Conservation (phyloP, 306 rosid species). For the Oxytropis ochrocephala region DNA sequence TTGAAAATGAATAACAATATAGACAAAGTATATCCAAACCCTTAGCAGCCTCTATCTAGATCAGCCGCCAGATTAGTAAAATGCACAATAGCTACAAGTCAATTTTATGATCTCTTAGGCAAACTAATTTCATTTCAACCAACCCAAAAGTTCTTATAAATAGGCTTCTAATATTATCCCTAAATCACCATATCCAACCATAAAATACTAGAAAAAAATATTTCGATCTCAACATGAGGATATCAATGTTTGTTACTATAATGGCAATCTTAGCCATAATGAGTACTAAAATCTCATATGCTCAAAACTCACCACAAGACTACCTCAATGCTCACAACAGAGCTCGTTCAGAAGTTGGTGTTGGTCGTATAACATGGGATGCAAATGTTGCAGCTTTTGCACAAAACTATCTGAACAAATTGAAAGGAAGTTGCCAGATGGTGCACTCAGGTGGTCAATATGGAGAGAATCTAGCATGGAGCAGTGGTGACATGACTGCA, state of each 20-base stretch:
- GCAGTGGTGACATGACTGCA: conserved; percentile 9
- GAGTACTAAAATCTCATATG: background rate
- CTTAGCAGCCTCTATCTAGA: background rate
- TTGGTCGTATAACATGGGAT: conserved; percentile 24
- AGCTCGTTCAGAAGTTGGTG: conserved; percentile 34
- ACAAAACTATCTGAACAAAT: conserved; percentile 18
- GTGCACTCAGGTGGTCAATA: conserved; percentile 36
- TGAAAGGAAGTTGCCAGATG: background rate
- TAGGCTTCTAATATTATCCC: background rate
- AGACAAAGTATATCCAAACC: background rate
- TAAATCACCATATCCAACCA: background rate
- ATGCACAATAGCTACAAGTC: background rate
- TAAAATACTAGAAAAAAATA: background rate
- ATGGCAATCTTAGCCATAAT: background rate
- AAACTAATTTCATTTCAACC: background rate
- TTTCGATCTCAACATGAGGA: background rate
- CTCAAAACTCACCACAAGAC: conserved; percentile 35
- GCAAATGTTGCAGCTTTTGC: conserved; percentile 23
- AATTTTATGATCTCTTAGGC: background rate
- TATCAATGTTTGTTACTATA: background rate
- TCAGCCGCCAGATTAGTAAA: background rate
- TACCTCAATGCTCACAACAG: conserved; percentile 32
- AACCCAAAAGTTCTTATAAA: background rate
- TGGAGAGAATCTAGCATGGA: conserved; percentile 42
- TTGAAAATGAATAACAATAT: background rate